Conservation (phyloP, 768 basidiomycete genomes). For the Leccinum rimulosum region DNA sequence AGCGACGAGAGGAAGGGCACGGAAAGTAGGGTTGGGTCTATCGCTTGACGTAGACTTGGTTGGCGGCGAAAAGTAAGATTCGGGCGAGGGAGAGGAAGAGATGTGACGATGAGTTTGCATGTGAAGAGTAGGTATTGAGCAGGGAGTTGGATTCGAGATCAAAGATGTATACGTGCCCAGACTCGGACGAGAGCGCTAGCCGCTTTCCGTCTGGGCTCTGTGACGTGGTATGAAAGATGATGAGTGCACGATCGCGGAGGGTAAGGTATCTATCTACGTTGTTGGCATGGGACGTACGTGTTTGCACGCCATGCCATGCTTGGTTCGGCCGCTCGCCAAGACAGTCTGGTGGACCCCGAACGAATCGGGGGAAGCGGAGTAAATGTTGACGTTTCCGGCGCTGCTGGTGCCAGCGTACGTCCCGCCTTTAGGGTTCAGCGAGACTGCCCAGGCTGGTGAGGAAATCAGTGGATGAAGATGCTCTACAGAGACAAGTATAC, state of each 20-base stretch:
- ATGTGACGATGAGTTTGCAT: no score
- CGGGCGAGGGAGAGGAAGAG: constrained; percentile 28
- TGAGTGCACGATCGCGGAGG: neutral
- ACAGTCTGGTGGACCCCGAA: constrained; percentile 64
- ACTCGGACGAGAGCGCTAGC: constrained; percentile 79
- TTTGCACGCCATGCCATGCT: constrained; percentile 73
- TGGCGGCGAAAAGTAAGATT: no score
- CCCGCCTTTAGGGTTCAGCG: constrained; percentile 69
- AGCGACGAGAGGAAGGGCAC: constrained; percentile 67
- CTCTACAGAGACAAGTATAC: constrained; percentile 26
- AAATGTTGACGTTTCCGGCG: constrained; percentile 68
- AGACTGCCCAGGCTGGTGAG: constrained; percentile 74
- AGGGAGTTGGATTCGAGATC: constrained; percentile 71
- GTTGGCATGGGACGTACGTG: constrained; percentile 47
- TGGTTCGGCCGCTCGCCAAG: constrained; percentile 64
- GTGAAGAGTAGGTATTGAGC: constrained; percentile 72
- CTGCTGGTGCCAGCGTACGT: constrained; percentile 74
- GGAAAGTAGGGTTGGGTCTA: constrained; percentile 48
- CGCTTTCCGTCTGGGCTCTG: constrained; percentile 88
- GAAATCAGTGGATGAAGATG: neutral
- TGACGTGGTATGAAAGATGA: neutral
- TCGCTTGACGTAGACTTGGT: constrained; percentile 23
- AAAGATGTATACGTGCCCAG: constrained; percentile 86
- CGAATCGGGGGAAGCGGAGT: constrained; percentile 62
- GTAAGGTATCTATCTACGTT: neutral